phyloP scores from a whole-genome alignment of 1,284 basidiomycete genomes.

The Fomitopsis palustris region DNA sequence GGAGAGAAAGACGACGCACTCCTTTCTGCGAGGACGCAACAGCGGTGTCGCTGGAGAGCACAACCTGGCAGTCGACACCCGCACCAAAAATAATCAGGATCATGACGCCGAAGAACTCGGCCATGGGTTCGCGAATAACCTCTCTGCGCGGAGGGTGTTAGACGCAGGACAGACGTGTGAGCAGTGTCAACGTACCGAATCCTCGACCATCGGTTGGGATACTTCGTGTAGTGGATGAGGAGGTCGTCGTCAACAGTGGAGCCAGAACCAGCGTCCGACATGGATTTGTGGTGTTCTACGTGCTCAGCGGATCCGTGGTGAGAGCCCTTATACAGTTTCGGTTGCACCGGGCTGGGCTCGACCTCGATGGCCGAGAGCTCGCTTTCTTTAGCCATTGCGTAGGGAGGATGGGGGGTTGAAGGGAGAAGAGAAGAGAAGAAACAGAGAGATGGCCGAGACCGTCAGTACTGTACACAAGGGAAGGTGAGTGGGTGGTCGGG shows the following conservation, averaged over 20 bases:
- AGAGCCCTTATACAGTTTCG: not conserved
- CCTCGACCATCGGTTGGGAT: constrained; percentile 55
- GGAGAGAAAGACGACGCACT: constrained; percentile 44
- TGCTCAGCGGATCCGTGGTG: constrained; percentile 12
- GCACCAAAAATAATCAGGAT: constrained; percentile 64
- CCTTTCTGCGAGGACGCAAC: constrained; percentile 58
- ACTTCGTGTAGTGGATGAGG: constrained; percentile 27
- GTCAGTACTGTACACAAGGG: not conserved
- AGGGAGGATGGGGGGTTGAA: not conserved
- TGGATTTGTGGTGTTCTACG: constrained; percentile 13
- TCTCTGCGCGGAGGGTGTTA: constrained; percentile 24
- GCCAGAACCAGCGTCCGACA: constrained; percentile 1
- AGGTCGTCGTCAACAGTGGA: constrained; percentile 4
- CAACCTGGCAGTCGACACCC: constrained; percentile 62
- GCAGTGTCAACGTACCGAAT: constrained; percentile 41
- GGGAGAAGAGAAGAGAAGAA: not conserved
- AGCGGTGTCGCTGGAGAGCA: constrained; percentile 46
- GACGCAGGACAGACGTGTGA: not conserved
- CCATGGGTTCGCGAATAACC: constrained; percentile 56
- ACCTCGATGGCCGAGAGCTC: not conserved
- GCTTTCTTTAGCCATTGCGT: not conserved
- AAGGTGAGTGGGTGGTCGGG: not conserved
- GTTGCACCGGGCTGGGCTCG: not conserved
- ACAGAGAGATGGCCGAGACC: not conserved
- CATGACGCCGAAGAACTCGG: constrained; percentile 69